Evolutionary conservation across 2,329 filamentous ascomycete species (phyloP), one percentile per base, ranked within the genome.

Genomic region (Aspergillus tubingensis): DNA sequence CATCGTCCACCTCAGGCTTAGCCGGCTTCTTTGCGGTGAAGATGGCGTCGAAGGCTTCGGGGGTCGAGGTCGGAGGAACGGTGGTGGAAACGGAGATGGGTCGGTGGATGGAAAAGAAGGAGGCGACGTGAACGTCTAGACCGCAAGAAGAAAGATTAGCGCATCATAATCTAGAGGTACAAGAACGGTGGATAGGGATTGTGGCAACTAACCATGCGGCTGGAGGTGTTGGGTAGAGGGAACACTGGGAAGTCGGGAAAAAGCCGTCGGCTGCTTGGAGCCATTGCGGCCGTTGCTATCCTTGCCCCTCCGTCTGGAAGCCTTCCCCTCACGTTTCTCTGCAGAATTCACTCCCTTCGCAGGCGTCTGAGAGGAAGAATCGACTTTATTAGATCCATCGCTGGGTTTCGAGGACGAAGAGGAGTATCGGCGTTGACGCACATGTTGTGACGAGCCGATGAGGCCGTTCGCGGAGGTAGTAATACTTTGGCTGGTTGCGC

Each of bases 31-130:
- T 80, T 81, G 83, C 59, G 80, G 88, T 82, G 76, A 98, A 98
- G 72, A 99, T 93, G 71, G 89, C 84, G 63, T 91, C 88, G 76
- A 98, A 97, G 53, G 88, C 84, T 72, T 91, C 89, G 63, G 89
- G 83, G 55, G 85, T 87, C 49, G 92, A 85, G 19, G 84, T 81
- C 68, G 86, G 87, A 58, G 90, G 95, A 72, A 96, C 88, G 67
- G 89, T 88, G 69, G 89, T 88, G 53, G 89, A 92, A 66, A 97
- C 87, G 58, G 92, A 96, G 72, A 99, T 94, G 49, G 95, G 95
- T 63, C 95, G 88, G 79, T 99, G 92, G 67, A 96, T 89, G 64
- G 93, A 96, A 82, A 98, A 98, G 83, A 99, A 98, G 62, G 90
- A 90, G 7, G 94, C 95, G 49, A 96, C 83, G 65, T 90, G 89